Conservation (phyloP, 1,284 basidiomycete species). For the Sanghuangporus baumii region DNA sequence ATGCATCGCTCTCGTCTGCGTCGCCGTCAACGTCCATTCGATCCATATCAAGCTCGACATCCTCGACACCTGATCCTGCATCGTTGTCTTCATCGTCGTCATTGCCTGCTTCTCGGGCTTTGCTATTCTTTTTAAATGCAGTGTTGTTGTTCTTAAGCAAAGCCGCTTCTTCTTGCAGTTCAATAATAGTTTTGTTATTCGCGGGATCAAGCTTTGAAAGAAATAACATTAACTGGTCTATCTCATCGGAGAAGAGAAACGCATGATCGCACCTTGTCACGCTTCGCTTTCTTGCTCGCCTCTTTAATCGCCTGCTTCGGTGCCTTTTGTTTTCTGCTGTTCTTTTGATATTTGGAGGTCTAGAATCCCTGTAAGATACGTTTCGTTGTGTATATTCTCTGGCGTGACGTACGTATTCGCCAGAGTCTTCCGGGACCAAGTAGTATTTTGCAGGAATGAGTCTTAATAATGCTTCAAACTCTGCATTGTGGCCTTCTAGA, state of each 20-base stretch:
- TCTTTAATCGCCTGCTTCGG: constrained; percentile 83
- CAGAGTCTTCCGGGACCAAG: constrained; percentile 61
- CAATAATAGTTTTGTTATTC: constrained; percentile 78
- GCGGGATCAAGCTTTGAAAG: constrained; percentile 75
- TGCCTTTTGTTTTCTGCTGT: constrained; percentile 80
- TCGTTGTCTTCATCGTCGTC: constrained; percentile 30
- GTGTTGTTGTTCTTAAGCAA: constrained; percentile 46
- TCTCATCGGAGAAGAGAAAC: neutral
- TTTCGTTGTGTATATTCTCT: constrained; percentile 26
- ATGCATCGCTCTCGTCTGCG: constrained; percentile 16
- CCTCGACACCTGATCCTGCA: constrained; percentile 17
- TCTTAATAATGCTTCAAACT: constrained; percentile 74
- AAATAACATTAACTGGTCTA: neutral
- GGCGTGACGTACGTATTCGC: constrained; percentile 53
- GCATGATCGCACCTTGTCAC: constrained; percentile 62
- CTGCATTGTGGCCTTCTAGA: constrained; percentile 76
- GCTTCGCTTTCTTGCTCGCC: constrained; percentile 78
- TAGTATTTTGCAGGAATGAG: constrained; percentile 90
- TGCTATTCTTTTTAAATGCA: constrained; percentile 32
- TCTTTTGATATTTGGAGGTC: constrained; percentile 80
- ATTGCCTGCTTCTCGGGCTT: constrained; percentile 28
- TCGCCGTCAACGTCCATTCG: constrained; percentile 29
- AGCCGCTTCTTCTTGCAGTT: constrained; percentile 60
- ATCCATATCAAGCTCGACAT: constrained; percentile 22
- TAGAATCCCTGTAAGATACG: constrained; percentile 19